Evolutionary conservation across 139 green algal genomes (phyloP).

Genomic region (Closterium sp.): DNA sequence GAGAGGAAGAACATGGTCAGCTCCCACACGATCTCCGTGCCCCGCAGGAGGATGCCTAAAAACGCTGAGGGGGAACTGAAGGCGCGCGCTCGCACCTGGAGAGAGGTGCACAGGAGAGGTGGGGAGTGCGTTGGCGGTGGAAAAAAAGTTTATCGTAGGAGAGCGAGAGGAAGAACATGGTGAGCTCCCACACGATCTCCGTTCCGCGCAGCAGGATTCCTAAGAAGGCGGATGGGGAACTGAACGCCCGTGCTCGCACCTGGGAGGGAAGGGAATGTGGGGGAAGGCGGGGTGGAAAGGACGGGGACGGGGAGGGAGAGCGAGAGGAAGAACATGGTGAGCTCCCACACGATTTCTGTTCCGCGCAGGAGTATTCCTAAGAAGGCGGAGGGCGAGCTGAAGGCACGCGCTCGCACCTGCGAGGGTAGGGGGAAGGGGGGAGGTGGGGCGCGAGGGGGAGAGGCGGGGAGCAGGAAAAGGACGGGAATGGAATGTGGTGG

Average conservation of each 20-base stretch:
- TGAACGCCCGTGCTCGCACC: slow-evolving; percentile 28
- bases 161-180: not conserved
- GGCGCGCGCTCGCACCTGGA: slow-evolving; percentile 31
- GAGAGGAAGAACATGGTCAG: slow-evolving; percentile 36
- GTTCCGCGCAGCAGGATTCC: slow-evolving; percentile 9
- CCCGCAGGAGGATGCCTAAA: slow-evolving; percentile 9
- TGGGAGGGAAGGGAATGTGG: not conserved
- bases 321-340: not conserved
- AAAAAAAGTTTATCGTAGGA: too few relatives aligned
- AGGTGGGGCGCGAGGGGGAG: too few relatives aligned
- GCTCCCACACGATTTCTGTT: too few relatives aligned
- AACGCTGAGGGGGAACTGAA: slow-evolving; percentile 14
- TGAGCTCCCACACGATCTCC: slow-evolving; percentile 43
- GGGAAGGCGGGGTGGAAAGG: not conserved
- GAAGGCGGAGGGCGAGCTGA: too few relatives aligned
- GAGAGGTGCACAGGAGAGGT: not conserved
- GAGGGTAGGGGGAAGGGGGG: too few relatives aligned
- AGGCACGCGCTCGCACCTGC: too few relatives aligned
- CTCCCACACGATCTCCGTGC: slow-evolving; percentile 39
- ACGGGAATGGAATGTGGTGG: too few relatives aligned
- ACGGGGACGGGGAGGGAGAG: not conserved
- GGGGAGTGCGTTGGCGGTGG: too few relatives aligned
- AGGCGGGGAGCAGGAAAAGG: too few relatives aligned
- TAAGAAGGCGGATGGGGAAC: slow-evolving; percentile 6
- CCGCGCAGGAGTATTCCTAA: too few relatives aligned